Evolutionary conservation across 306 rosid species (phyloP).

Genomic region (Vigna trinervia): DNA sequence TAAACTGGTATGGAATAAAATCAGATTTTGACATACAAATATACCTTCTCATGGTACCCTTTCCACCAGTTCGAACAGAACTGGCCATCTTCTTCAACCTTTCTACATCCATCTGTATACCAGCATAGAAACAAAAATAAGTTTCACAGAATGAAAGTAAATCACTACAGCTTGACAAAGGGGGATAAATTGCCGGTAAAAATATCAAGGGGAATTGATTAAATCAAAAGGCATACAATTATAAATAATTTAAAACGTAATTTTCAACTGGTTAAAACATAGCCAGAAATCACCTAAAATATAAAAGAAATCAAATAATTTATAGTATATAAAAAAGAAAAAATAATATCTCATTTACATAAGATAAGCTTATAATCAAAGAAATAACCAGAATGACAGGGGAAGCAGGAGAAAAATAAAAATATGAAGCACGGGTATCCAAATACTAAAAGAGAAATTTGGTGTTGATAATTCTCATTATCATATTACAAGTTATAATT

Average conservation of each 20-base stretch:
- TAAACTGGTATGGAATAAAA: background rate
- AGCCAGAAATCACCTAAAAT: background rate
- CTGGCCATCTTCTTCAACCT: conserved; percentile 88
- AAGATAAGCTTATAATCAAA: background rate
- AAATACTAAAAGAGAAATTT: background rate
- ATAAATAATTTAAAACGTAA: background rate
- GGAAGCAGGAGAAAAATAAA: background rate
- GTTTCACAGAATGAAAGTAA: background rate
- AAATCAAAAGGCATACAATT: background rate
- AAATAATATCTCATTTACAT: background rate
- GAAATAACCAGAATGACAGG: background rate
- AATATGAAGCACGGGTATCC: background rate
- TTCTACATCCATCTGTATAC: conserved; percentile 72
- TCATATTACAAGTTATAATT: background rate
- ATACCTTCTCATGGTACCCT: conserved; percentile 90
- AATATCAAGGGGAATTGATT: background rate
- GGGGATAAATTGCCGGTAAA: background rate
- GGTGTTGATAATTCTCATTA: background rate
- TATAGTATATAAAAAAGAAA: background rate
- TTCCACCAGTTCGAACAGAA: conserved; percentile 93
- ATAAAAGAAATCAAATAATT: conserved; percentile 15
- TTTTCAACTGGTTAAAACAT: background rate
- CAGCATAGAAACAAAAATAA: background rate
- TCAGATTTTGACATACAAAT: conserved; percentile 1
- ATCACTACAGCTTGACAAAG: background rate